Evolutionary conservation across 257 asterid genomes (phyloP).

Genomic region (Solanum arcanum): DNA sequence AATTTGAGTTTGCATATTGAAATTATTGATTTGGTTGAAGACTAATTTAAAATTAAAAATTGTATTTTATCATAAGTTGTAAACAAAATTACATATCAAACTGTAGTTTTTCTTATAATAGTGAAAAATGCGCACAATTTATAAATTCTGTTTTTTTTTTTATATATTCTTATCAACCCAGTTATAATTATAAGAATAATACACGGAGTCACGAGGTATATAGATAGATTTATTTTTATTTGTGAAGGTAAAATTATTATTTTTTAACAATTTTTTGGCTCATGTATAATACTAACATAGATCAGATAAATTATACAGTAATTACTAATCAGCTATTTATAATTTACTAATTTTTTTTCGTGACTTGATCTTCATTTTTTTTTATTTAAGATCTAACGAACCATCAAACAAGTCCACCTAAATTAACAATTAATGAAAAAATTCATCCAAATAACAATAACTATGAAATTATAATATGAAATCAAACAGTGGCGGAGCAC

Average conservation of each 20-base stretch:
- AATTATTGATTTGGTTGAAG: not conserved
- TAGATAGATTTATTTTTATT: not conserved
- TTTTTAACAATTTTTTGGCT: not conserved
- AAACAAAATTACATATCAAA: not conserved
- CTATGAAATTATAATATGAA: not conserved
- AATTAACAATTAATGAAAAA: not conserved
- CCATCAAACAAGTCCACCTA: not conserved
- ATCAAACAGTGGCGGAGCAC: not conserved
- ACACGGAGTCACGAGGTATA: accelerated
- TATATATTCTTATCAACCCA: not conserved
- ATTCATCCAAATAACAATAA: not conserved
- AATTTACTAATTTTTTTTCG: not conserved
- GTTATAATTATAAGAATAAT: not conserved
- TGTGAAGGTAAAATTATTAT: not conserved
- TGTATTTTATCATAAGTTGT: not conserved
- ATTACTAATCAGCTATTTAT: not conserved
- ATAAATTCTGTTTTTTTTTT: not conserved
- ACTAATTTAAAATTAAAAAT: not conserved
- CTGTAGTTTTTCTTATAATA: not conserved
- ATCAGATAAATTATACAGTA: not conserved
- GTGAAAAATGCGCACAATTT: not conserved
- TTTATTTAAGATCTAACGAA: not conserved
- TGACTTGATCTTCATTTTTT: not conserved
- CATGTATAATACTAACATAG: not conserved
- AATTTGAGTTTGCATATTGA: not conserved